These are phyloP conservation scores for Plasmodium gallinaceum DNA, from an alignment of 169 alveolate genomes.

Conservation along the genomic window DNA sequence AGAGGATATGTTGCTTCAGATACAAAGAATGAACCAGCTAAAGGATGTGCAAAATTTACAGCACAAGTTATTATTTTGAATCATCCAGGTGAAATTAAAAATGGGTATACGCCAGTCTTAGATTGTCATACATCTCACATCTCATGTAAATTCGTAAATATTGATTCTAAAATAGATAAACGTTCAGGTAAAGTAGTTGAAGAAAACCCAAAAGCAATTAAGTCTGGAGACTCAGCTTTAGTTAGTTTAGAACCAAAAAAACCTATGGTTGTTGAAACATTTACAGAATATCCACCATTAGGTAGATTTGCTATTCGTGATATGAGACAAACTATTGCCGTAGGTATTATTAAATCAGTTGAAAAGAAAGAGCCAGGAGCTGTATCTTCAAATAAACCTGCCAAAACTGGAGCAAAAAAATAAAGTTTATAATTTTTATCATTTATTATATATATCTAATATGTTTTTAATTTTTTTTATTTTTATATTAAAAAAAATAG, in stretches of 20 bases:
- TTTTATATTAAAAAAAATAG: neutral
- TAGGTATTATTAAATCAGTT: conserved; percentile 97
- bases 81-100: conserved; percentile 98
- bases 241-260: conserved; percentile 95
- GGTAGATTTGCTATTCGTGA: conserved; percentile 99
- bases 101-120: conserved; percentile 98
- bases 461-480: neutral
- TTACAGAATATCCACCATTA: conserved; percentile 97
- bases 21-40: conserved; percentile 98
- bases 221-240: conserved; percentile 98
- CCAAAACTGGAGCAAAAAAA: conserved; percentile 2
- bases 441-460: conserved; percentile 1
- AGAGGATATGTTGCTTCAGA: conserved; percentile 98
- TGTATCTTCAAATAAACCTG: conserved; percentile 83
- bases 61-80: conserved; percentile 97
- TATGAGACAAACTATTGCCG: conserved; percentile 99
- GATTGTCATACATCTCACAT: conserved; percentile 99
- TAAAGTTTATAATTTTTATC: no score
- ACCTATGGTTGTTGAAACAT: conserved; percentile 97
- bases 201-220: conserved; percentile 96
- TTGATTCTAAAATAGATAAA: conserved; percentile 95
- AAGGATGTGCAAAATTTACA: conserved; percentile 93
- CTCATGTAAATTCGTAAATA: conserved; percentile 96
- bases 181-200: conserved; percentile 97
- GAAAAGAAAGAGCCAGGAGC: conserved; percentile 96